Base-by-base conservation (phyloP, 2,329 filamentous ascomycete species). In the Ceratocystis diversiconidia region DNA sequence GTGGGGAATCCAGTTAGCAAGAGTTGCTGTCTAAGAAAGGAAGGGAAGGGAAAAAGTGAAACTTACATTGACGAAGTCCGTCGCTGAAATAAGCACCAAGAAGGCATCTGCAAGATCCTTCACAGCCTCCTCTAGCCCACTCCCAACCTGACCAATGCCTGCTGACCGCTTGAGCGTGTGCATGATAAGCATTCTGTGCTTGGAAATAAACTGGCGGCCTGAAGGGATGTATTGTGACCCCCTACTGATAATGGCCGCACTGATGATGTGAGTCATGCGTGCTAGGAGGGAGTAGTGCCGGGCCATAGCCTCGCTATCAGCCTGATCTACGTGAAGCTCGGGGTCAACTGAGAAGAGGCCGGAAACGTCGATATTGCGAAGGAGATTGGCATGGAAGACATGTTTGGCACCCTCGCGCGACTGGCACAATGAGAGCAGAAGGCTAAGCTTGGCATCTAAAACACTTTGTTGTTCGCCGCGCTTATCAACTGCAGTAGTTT, bases 131-230 rank as follows among this genome's bases (percentile, higher is more conserved):
- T 85, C 84, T 44, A 85, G 77, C 5, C 69, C 70, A 61, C 76
- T 74, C n/a, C 28, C 55, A 25, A 67, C 50, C 12, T 67, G 55
- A 5, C 88, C 88, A 66, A 95, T 88, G 61, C 89, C 89, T 0
- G 89, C 89, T 70, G 89, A 89, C 70, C 91, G 82, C 78, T 99
- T 99, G 72, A 99, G 89, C 22, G 95, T 86, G 59, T 91, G 88
- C 69, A 94, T 85, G 71, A 97, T 89, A 66, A 92, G 85, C 74
- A 87, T 85, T 68, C 92, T 82, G 74, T 96, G 90, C 69, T 94
- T 88, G 5, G 82, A 81, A 67, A 99, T 78, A 76, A 99, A 99
- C 44, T 80, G 80, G 65, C 88, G 84, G 0, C 87, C 91, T 72
- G 92, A 89, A 50, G 86, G 81, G 50, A 92, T 83, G 73, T 95